phyloP scores from a whole-genome alignment of 371 early-diverging fungal species.

The Batkoa obscura region DNA sequence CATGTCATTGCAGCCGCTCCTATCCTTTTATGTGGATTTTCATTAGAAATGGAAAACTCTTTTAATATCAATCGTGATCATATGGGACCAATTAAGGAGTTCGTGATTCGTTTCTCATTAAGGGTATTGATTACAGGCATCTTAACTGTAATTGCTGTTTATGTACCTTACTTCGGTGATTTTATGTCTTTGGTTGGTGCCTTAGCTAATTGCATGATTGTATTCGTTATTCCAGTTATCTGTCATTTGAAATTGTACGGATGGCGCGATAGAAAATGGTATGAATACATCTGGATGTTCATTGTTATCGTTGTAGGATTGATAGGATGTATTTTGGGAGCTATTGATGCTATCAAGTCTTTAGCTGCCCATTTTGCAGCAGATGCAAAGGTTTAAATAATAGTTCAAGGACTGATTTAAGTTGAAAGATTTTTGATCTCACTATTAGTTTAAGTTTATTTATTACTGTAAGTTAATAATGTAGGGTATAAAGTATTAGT shows the following conservation, averaged over 20 bases:
- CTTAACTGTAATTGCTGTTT: slow-evolving; percentile 32
- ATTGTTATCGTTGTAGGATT: slow-evolving; percentile 27
- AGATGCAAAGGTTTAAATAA: neutral
- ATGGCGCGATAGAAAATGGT: slow-evolving; percentile 11
- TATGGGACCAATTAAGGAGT: slow-evolving; percentile 16
- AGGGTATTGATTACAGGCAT: slow-evolving; percentile 30
- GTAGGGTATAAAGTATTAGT: too few species aligned
- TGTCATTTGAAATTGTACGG: slow-evolving; percentile 61
- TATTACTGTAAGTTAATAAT: too few species aligned
- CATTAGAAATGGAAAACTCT: slow-evolving; percentile 32
- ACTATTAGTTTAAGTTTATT: too few species aligned
- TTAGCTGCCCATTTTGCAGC: neutral
- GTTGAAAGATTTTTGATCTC: too few species aligned
- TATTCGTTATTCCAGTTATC: slow-evolving; percentile 64
- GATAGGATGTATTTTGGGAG: slow-evolving; percentile 50
- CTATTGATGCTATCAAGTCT: slow-evolving; percentile 33
- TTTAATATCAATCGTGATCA: neutral
- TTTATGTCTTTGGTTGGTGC: slow-evolving; percentile 71
- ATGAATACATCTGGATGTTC: neutral
- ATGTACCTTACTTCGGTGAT: slow-evolving; percentile 58
- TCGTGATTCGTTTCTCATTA: slow-evolving; percentile 28
- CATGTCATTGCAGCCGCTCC: slow-evolving; percentile 72
- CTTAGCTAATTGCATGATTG: slow-evolving; percentile 47
- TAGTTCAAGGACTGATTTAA: too few species aligned
- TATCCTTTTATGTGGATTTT: slow-evolving; percentile 54